Evolutionary conservation across 2,329 filamentous ascomycete species (phyloP).

Genomic region (Ophiostoma tasmaniense): DNA sequence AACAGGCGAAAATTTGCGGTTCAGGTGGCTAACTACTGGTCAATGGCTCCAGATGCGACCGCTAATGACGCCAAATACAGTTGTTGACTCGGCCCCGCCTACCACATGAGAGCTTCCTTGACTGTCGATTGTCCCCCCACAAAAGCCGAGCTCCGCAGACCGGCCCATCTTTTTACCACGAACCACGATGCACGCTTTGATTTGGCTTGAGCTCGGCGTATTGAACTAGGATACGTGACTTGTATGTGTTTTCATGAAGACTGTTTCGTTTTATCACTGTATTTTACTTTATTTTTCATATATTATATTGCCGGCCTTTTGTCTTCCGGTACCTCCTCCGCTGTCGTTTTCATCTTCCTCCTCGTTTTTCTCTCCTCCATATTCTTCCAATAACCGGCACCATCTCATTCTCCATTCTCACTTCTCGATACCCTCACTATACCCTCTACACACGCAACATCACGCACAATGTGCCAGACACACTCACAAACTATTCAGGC

Average conservation of each 20-base stretch:
- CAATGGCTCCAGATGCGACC: not conserved
- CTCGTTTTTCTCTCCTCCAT: not conserved
- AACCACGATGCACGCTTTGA: slow-evolving; percentile 9
- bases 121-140: not conserved
- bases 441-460: not conserved
- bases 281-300: not conserved
- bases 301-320: not conserved
- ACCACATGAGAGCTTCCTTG: not conserved
- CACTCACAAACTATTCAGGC: slow-evolving; percentile 24
- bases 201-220: not conserved
- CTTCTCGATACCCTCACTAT: not conserved
- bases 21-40: not conserved
- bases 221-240: not conserved
- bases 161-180: slow-evolving; percentile 16
- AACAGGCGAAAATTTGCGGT: slow-evolving; percentile 9
- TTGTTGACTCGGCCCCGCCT: not conserved
- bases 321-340: not conserved
- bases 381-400: not conserved
- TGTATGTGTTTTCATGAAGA: no score
- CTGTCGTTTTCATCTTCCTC: not conserved
- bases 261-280: not conserved
- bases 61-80: not conserved
- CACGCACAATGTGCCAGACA: slow-evolving; percentile 12
- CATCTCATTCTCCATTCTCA: not conserved
- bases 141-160: slow-evolving; percentile 10